These are phyloP conservation scores for Myxozyma neotropica DNA, from an alignment of 805 yeast species.

Conservation along the genomic window DNA sequence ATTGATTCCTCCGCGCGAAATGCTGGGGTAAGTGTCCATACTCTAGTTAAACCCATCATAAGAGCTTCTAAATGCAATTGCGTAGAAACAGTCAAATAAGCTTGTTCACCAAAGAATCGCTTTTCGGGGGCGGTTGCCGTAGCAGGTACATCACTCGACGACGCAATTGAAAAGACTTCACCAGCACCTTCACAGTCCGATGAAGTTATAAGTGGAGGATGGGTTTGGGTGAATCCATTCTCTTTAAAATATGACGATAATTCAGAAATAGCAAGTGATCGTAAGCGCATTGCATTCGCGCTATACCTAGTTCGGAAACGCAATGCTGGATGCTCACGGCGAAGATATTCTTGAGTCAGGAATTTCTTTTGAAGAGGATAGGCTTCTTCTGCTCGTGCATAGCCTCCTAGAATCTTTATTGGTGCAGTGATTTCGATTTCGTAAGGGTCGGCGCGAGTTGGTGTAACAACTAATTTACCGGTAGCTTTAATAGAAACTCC, in stretches of 20 bases:
- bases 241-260: slow-evolving; percentile 58
- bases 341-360: slow-evolving; percentile 64
- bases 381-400: slow-evolving; percentile 42
- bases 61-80: slow-evolving; percentile 87
- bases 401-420: slow-evolving; percentile 44
- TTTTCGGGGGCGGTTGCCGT: neutral
- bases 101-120: slow-evolving; percentile 63
- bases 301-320: slow-evolving; percentile 73
- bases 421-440: slow-evolving; percentile 53
- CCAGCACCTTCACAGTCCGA: slow-evolving; percentile 99
- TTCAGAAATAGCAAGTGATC: slow-evolving; percentile 65
- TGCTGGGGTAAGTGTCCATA: slow-evolving; percentile 88
- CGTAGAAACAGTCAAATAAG: slow-evolving; percentile 85
- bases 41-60: slow-evolving; percentile 72
- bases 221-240: slow-evolving; percentile 65
- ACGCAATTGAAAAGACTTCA: slow-evolving; percentile 67
- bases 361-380: slow-evolving; percentile 86
- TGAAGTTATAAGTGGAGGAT: slow-evolving; percentile 84
- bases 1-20: slow-evolving; percentile 92
- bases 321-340: slow-evolving; percentile 67
- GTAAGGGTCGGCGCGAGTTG: slow-evolving; percentile 37
- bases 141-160: neutral
- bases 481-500: slow-evolving; percentile 23
- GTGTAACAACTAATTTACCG: slow-evolving; percentile 29
- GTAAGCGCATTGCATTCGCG: slow-evolving; percentile 66